phyloP scores from a whole-genome alignment of 1,284 basidiomycete species.

The Acaromyces ingoldii region DNA sequence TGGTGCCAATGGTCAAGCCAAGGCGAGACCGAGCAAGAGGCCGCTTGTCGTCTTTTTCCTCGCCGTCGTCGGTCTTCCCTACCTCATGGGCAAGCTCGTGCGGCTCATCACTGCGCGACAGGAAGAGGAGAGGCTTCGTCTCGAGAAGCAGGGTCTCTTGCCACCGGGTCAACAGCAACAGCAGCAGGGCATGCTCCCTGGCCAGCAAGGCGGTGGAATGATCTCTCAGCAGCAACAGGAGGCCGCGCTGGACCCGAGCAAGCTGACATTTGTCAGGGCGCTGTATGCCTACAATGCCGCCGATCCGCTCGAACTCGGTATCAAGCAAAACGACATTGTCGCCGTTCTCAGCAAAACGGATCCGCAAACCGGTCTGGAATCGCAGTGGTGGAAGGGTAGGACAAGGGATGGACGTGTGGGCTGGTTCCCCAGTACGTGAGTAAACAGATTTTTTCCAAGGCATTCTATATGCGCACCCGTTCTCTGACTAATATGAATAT shows the following conservation, averaged over 20 bases:
- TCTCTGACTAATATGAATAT: not conserved
- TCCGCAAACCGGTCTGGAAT: constrained; percentile 60
- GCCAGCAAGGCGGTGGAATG: constrained; percentile 57
- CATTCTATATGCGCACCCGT: constrained; percentile 1
- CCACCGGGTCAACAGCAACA: constrained; percentile 35
- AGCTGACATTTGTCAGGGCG: constrained; percentile 80
- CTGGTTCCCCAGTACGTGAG: constrained; percentile 82
- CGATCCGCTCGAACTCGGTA: constrained; percentile 67
- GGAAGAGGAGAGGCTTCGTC: constrained; percentile 52
- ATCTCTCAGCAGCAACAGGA: constrained; percentile 14
- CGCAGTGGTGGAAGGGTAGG: constrained; percentile 93
- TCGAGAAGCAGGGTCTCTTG: constrained; percentile 51
- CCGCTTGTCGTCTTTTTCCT: constrained; percentile 91
- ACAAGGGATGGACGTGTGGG: constrained; percentile 89
- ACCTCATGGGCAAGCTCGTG: constrained; percentile 86
- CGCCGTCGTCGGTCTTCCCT: constrained; percentile 90
- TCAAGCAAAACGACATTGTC: constrained; percentile 88
- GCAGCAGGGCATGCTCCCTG: constrained; percentile 58
- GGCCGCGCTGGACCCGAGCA: constrained; percentile 55
- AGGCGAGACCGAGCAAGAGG: constrained; percentile 63
- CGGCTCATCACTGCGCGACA: constrained; percentile 67
- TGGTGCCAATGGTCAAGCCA: constrained; percentile 16
- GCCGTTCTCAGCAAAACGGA: constrained; percentile 73
- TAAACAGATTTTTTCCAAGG: constrained; percentile 54
- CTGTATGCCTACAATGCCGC: constrained; percentile 67